phyloP scores from a whole-genome alignment of 345 rosid species.

The Mercurialis annua region DNA sequence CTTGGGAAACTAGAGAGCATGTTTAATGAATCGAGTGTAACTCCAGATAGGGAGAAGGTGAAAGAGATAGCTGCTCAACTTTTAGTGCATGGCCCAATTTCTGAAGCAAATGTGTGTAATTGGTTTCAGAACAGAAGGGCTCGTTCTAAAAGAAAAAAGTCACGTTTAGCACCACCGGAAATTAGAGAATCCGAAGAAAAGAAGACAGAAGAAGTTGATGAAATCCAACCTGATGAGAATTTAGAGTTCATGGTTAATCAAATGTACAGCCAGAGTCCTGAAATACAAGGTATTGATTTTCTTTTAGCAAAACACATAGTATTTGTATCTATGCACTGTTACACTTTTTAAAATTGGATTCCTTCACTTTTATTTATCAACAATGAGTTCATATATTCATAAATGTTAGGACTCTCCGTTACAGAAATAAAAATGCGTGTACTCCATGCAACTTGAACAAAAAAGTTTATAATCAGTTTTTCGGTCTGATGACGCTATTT shows the following conservation, averaged over 20 bases:
- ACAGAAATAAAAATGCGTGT: too few species aligned
- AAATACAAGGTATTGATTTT: conserved; percentile 12
- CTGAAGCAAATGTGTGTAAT: conserved; percentile 69
- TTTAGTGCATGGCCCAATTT: conserved; percentile 52
- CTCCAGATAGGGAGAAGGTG: conserved; percentile 53
- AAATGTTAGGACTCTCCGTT: too few species aligned
- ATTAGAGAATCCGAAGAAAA: conserved; percentile 26
- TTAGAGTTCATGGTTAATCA: background rate
- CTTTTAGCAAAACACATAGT: too few species aligned
- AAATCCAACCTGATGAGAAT: conserved; percentile 10
- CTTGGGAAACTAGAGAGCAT: conserved; percentile 59
- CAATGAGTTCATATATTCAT: too few species aligned
- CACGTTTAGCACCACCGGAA: conserved; percentile 9
- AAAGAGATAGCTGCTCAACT: conserved; percentile 53
- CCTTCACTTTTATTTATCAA: too few species aligned
- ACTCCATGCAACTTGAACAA: too few species aligned
- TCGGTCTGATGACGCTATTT: too few species aligned
- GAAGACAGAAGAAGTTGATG: conserved; percentile 35
- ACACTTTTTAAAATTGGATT: too few species aligned
- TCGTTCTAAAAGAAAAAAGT: conserved; percentile 57
- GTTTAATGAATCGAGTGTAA: conserved; percentile 48
- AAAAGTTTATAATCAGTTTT: too few species aligned
- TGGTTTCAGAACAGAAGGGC: conserved; percentile 86
- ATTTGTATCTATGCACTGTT: too few species aligned
- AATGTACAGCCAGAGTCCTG: conserved; percentile 18